A percentile compares a stretch with the other conserved stretches of the same genome.
Evolutionary conservation across 352 stramenopile genomes (phyloP).

Genomic region (Hyaloperonospora arabidopsidis): DNA sequence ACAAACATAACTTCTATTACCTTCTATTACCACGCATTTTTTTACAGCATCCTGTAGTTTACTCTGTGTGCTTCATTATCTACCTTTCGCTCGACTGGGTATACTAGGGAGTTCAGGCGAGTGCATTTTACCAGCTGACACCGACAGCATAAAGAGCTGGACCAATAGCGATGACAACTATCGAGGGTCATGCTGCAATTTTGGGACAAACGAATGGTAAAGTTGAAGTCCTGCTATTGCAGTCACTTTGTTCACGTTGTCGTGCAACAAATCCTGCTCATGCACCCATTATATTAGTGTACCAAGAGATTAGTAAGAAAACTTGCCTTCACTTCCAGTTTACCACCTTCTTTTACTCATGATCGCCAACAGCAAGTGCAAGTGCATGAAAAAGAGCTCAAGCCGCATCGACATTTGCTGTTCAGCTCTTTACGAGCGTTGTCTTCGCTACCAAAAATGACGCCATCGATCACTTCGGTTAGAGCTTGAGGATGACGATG

Average conservation of each 20-base stretch:
- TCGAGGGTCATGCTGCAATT: too few relatives aligned
- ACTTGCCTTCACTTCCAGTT: conserved; percentile 75
- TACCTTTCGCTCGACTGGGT: too few relatives aligned
- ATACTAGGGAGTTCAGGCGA: too few relatives aligned
- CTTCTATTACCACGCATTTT: too few relatives aligned
- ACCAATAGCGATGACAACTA: too few relatives aligned
- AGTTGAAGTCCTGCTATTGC: too few relatives aligned
- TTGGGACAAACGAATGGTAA: too few relatives aligned
- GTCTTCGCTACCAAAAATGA: conserved; percentile 77
- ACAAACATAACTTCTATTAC: too few relatives aligned
- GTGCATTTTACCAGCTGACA: too few relatives aligned
- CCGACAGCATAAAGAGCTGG: too few relatives aligned
- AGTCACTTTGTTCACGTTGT: background rate
- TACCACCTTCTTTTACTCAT: conserved; percentile 70
- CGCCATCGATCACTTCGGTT: conserved; percentile 48
- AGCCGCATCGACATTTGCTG: conserved; percentile 84
- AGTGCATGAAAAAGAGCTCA: conserved; percentile 61
- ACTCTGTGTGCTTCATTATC: too few relatives aligned
- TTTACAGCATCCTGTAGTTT: too few relatives aligned
- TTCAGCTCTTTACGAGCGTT: conserved; percentile 85
- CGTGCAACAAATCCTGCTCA: conserved; percentile 1
- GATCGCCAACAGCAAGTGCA: conserved; percentile 70
- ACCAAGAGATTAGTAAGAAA: conserved; percentile 37
- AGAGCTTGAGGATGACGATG: conserved; percentile 72
- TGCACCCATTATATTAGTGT: conserved; percentile 16